Base-by-base conservation (phyloP, 148 eudicot genomes). In the Vaccinium myrtillus region DNA sequence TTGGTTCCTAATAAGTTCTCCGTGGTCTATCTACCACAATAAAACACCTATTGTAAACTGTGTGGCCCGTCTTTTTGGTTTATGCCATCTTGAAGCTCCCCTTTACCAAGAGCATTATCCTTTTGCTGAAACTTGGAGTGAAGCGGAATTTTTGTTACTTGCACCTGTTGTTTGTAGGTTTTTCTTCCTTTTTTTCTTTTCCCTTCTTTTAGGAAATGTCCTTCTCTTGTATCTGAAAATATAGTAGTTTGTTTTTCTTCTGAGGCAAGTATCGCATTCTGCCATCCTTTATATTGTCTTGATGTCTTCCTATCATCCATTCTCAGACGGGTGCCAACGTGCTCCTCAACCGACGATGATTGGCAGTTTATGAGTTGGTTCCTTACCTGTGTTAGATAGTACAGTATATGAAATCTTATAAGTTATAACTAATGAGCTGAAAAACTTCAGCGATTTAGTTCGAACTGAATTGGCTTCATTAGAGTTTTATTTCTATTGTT, bases 221-320 rank as follows among this genome's bases (percentile, higher is more conserved):
- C 75, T 2, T 71, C 7, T 13, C 46, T 36, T 30, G 48, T 36
- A 14, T 13, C 21, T 32, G 48, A 36, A 36, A 71, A 15, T 30
- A 30, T 6, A 14, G 12, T 6, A 14, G 12, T 15, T 32, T 32
- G 48, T 18, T 73, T 73, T 36, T 14, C 76, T 73, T 32, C 48
- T 77, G 59, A 77, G n/a, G 55, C 80, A 50, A 49, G 32, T 77
- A 53, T 50, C 50, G 80, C 71, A 65, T 50, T 77, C 58, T n/a
- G 58, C 12, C 36, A 23, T 77, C 43, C 27, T 76, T 27, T 76
- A 9, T 49, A 23, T 48, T 23, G 3, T 65, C 32, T n/a, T 23
- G 27, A 30, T 30, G 32, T 30, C 32, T 30, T 30, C 32, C 6
- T 10, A 67, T 77, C 18, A 51, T 23, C 56, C 54, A n/a, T n/a